Evolutionary conservation across 495 filamentous ascomycete genomes (phyloP).

Genomic region (Sporormia fimetaria): DNA sequence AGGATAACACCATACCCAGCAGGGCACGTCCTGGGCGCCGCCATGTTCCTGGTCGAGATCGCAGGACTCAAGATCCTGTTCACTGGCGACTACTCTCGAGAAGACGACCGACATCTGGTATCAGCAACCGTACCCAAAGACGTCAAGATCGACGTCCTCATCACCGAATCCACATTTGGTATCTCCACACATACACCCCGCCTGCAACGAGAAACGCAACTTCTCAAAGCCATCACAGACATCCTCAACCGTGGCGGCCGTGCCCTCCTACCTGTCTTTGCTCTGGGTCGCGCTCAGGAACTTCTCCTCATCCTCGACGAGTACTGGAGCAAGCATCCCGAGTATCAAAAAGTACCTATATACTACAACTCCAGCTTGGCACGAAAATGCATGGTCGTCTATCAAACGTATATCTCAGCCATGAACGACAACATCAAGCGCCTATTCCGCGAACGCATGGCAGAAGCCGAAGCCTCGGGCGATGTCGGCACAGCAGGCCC

Average conservation of each 20-base stretch:
- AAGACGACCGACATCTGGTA: conserved; percentile 87
- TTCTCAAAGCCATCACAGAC: conserved; percentile 89
- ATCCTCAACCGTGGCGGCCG: conserved; percentile 84
- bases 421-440: conserved; percentile 99
- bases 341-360: conserved; percentile 81
- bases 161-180: conserved; percentile 94
- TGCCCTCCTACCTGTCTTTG: conserved; percentile 90
- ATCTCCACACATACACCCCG: conserved; percentile 84
- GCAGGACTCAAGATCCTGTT: conserved; percentile 92
- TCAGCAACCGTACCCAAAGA: conserved; percentile 77
- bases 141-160: conserved; percentile 84
- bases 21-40: conserved; percentile 93
- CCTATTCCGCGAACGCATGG: conserved; percentile 74
- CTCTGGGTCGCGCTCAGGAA: conserved; percentile 86
- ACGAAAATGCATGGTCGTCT: conserved; percentile 94
- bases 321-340: conserved; percentile 80
- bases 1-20: conserved; percentile 94
- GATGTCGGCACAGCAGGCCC: conserved; percentile 67
- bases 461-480: conserved; percentile 63
- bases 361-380: conserved; percentile 94
- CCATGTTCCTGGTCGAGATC: conserved; percentile 96
- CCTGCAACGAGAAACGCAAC: conserved; percentile 73
- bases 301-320: conserved; percentile 90
- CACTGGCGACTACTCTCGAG: conserved; percentile 91
- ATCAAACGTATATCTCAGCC: conserved; percentile 90